These are phyloP conservation scores for Colletotrichum truncatum DNA, from an alignment of 2,329 filamentous ascomycete species.

Conservation along the genomic window DNA sequence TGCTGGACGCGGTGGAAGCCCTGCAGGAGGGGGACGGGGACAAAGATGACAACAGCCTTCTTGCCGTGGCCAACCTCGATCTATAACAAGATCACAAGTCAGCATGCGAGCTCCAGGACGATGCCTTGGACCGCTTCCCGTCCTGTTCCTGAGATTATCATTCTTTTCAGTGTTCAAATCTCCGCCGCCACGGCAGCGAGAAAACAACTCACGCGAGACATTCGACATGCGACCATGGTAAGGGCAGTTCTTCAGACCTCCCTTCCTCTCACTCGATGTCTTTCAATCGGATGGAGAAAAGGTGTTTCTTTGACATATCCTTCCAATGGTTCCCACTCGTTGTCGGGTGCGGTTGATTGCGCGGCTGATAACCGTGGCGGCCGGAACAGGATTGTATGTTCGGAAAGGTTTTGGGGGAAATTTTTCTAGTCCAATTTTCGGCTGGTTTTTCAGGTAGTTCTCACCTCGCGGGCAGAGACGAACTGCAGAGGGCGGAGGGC, in stretches of 20 bases:
- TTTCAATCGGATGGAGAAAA: conserved; percentile 13
- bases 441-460: conserved; percentile 56
- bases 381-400: conserved; percentile 25
- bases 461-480: conserved; percentile 99
- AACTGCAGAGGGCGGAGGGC: conserved; percentile 98
- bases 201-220: not conserved
- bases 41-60: conserved; percentile 99
- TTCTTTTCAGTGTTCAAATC: conserved; percentile 35
- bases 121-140: conserved; percentile 80
- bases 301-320: not conserved
- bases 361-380: conserved; percentile 4
- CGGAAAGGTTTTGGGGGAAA: not conserved
- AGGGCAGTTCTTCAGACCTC: not conserved
- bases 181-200: conserved; percentile 29
- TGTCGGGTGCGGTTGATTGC: not conserved
- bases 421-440: not conserved
- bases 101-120: conserved; percentile 80
- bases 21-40: conserved; percentile 97
- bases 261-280: conserved; percentile 14
- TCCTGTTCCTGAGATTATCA: conserved; percentile 64
- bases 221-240: not conserved
- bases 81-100: conserved; percentile 77
- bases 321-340: not conserved
- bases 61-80: conserved; percentile 99
- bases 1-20: conserved; percentile 99